Evolutionary conservation across 2,329 filamentous ascomycete genomes (phyloP), one percentile per base, ranked within the genome.

Genomic region (Chrysoporthe cubensis): DNA sequence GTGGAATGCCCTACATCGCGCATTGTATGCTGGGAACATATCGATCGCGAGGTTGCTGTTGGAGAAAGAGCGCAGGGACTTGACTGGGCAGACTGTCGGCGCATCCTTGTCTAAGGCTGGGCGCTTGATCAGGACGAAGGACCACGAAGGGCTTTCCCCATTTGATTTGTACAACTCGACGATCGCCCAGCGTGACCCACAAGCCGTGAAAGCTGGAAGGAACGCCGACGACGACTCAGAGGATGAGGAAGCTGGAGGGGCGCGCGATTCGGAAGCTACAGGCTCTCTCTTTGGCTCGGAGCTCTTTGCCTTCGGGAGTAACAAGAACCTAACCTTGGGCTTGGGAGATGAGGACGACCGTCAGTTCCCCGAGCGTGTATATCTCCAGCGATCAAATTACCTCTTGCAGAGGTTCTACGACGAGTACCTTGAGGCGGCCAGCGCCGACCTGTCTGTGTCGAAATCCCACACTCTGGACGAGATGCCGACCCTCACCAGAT

Each of bases 321-420:
- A 97, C 80, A 96, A 96, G 75, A 99, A 99, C 73, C 80, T 97
- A 11, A 96, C 92, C 0, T 86, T 99, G 32, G 96, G 96, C 1
- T 90, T 98, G 69, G 94, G 94, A n/a, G 94, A 99, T 75, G 91
- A 96, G 74, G 94, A 97, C 76, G 95, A 99, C 76, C 89, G 96
- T 3, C 94, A 98, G 71, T 97, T 91, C 74, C 96, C 96, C 0
- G 96, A 98, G 77, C 91, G 93, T 11, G 88, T 97, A 13, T 82
- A 85, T 43, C 79, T 98, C 44, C 87, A 88, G 66, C 88, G 95
- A 18, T 93, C 96, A 0, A 89, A 92, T 34, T 88, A 93, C 75
- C 83, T 98, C 1, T 78, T 97, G 16, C 86, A 88, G 62, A 85
- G 88, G 59, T 92, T 97, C 72, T 88, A 93, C 74, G 82, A 87